These are phyloP conservation scores for Anisodus acutangulus DNA, from an alignment of 257 asterid species.

Conservation along the genomic window DNA sequence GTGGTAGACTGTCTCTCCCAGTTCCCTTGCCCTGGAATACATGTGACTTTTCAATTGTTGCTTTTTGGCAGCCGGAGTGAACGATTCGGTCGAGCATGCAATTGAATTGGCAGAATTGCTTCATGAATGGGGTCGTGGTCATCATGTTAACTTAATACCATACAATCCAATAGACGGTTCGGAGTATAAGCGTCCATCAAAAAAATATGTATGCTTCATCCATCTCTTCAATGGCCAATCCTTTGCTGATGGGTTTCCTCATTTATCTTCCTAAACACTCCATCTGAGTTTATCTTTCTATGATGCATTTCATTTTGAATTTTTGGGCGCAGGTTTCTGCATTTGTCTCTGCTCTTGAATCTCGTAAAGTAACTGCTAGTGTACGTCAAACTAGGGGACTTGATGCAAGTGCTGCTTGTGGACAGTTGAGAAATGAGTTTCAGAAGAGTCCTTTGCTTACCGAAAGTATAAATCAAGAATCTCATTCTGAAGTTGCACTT, in stretches of 20 bases:
- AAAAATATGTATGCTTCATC: conserved; percentile 60
- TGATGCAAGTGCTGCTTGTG: conserved; percentile 98
- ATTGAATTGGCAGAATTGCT: conserved; percentile 78
- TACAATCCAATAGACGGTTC: conserved; percentile 83
- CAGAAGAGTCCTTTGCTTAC: conserved; percentile 75
- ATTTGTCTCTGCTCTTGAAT: conserved; percentile 77
- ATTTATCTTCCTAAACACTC: not conserved
- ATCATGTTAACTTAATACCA: conserved; percentile 93
- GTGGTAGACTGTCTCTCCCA: not conserved
- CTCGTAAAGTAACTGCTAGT: conserved; percentile 80
- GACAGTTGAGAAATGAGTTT: conserved; percentile 88
- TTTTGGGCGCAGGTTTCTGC: conserved; percentile 60
- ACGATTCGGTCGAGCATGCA: conserved; percentile 76
- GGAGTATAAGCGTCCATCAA: conserved; percentile 78
- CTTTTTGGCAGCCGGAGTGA: conserved; percentile 77
- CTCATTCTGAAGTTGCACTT: conserved; percentile 55
- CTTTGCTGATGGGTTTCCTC: not conserved
- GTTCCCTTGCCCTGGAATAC: not conserved
- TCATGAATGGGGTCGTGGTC: conserved; percentile 83
- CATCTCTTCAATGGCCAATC: conserved; percentile 19
- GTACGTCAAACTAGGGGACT: conserved; percentile 91
- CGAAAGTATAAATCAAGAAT: conserved; percentile 42
- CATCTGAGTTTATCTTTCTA: not conserved
- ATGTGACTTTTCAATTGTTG: conserved; percentile 19
- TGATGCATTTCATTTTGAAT: not conserved